Base-by-base conservation (phyloP, 805 yeast species). In the Wickerhamomyces ciferrii region DNA sequence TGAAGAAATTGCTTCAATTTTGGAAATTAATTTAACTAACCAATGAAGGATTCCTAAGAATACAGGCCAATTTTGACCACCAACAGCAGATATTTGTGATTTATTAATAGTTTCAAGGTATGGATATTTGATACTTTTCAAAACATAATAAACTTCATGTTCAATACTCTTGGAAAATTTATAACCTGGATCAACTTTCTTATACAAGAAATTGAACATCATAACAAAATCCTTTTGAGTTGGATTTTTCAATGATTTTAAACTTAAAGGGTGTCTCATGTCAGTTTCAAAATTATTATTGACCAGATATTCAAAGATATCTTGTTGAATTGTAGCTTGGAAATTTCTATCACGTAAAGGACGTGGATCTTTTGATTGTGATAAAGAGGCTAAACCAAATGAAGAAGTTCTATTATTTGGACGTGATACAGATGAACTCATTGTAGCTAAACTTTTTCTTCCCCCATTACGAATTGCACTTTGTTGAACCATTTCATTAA, bases 81-180 rank as follows among this genome's bases (percentile, higher is more conserved):
- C 96, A 13, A 88, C 96, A 0, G 96, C 96, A 35, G 90, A 80
- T 35, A 90, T 83, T 60, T 88, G 95, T 1, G 94, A 84, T 58
- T 90, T 83, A 62, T 84, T 87, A 36, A 91, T 81, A 0, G 87
- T 71, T 37, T 86, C 95, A 48, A 88, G 63, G 61, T 84, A 88
- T 2, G 97, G 97, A 56, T 90, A 90, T 42, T 78, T 78, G 49
- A 89, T 62, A 34, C 72, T 72, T 58, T 79, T 83, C 54, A 90
- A 67, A 18, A 87, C 66, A 18, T 76, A 73, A 50, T 82, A 84
- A 4, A 89, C 85, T 51, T 90, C 97, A 42, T 78, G 73, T 51
- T 89, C 96, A 31, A 86, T 75, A 15, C 87, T 72, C 58, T 77
- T 79, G 17, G 78, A 71, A 61, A 87, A 87, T 52, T 69, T 70